Base-by-base conservation (phyloP, 768 basidiomycete genomes). In the Russula abietina region DNA sequence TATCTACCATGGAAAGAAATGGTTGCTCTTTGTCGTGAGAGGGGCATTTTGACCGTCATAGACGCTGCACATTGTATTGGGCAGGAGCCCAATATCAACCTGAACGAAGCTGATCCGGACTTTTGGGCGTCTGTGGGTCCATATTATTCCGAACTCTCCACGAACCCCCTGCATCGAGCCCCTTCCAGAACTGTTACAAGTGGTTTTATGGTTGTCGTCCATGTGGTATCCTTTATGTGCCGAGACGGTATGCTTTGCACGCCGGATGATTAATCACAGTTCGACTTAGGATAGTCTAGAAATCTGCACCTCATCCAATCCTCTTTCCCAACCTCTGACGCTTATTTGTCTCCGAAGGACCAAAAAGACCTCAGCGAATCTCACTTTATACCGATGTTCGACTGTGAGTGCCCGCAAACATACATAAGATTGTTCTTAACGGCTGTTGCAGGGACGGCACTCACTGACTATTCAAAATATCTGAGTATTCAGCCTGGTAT, bases 41-140 rank as follows among this genome's bases (percentile, higher is more conserved):
- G 85, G 43, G 82, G 82, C 0, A 79, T 86, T 0, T 80, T 81
- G 72, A 86, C 80, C 36, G 67, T 93, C n/a, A 73, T 94, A 16
- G 92, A 94, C 68, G 92, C 81, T 1, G 91, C 91, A 7, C 91
- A 93, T 69, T 81, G 83, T 4, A 81, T 93, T 45, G 91, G 91
- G 0, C 88, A 89, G 68, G 83, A 89, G 68, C 68, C 80, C 7
- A 73, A 81, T 58, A 78, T 90, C 60, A 79, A 90, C 68, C 71
- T 92, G 19, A 76, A 75, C 4, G 75, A 76, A 49, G 73, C 73
- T 0, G 75, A 78, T 55, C 88, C 88, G 12, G 91, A 93, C 73
- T 91, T 92, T 69, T 91, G 85, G 85, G 75, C 87, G 26, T 86
- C 89, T 38, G 89, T 90, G 64, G 26, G 82, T 4, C 3, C 19